Conservation (phyloP, 2,329 filamentous ascomycete species). For the Talaromyces pinophilus region DNA sequence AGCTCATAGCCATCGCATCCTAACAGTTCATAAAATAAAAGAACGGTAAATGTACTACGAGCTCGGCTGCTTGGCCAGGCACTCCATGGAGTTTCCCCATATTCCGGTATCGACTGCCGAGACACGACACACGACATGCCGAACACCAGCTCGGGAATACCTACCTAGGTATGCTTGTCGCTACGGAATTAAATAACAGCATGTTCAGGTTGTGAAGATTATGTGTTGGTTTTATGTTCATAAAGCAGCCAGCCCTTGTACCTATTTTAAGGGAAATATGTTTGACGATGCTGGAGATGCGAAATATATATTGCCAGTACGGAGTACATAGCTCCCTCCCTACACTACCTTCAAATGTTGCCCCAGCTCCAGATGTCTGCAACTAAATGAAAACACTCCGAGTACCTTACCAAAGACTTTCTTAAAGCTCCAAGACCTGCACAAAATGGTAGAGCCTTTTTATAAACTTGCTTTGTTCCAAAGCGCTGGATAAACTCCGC, state of each 20-base stretch:
- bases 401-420: not conserved
- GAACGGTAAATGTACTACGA: not conserved
- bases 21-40: not conserved
- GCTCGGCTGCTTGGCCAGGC: not conserved
- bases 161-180: too few relatives aligned
- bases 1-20: not conserved
- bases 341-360: too few relatives aligned
- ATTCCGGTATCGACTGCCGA: slow-evolving; percentile 9
- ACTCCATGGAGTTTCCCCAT: not conserved
- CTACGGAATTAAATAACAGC: too few relatives aligned
- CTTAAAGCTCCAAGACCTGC: not conserved
- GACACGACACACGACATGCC: slow-evolving; percentile 4
- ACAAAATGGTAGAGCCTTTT: not conserved
- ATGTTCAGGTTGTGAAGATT: too few relatives aligned
- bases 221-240: too few relatives aligned
- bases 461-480: not conserved
- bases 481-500: not conserved
- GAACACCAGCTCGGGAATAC: not conserved
- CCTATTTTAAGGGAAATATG: too few relatives aligned
- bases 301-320: too few relatives aligned
- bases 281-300: too few relatives aligned
- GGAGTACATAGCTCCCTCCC: too few relatives aligned
- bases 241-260: too few relatives aligned
- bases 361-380: too few relatives aligned
- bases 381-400: too few relatives aligned